phyloP scores from a whole-genome alignment of 495 filamentous ascomycete species.

The Pyrenopolyporus hunteri region DNA sequence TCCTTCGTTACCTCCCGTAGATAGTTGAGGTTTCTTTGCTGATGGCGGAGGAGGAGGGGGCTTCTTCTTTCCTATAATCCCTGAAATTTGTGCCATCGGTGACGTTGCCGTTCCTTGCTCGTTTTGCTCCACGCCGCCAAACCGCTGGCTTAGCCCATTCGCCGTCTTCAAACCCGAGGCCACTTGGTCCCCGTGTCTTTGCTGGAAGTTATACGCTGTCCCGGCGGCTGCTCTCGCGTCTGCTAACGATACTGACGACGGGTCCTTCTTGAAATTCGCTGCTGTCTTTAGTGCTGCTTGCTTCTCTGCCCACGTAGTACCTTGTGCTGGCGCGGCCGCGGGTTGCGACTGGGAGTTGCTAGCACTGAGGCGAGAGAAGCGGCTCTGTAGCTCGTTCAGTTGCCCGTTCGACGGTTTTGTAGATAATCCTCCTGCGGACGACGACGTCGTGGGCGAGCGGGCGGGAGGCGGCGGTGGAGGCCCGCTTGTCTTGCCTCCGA shows the following conservation, averaged over 20 bases:
- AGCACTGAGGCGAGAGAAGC: slow-evolving; percentile 64
- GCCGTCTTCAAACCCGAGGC: slow-evolving; percentile 67
- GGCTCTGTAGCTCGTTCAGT: slow-evolving; percentile 70
- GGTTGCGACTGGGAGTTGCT: slow-evolving; percentile 39
- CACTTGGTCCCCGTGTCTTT: slow-evolving; percentile 74
- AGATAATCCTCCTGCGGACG: slow-evolving; percentile 9
- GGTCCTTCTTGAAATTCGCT: slow-evolving; percentile 59
- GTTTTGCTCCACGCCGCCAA: slow-evolving; percentile 34
- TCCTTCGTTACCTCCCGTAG: slow-evolving; percentile 4
- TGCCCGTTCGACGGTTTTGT: slow-evolving; percentile 40
- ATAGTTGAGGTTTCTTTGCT: slow-evolving; percentile 60
- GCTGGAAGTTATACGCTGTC: slow-evolving; percentile 75
- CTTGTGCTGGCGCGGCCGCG: slow-evolving; percentile 44
- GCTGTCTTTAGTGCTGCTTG: slow-evolving; percentile 65
- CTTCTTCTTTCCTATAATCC: slow-evolving; percentile 59
- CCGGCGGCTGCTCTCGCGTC: slow-evolving; percentile 61
- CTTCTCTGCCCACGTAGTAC: slow-evolving; percentile 68
- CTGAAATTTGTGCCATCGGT: slow-evolving; percentile 40
- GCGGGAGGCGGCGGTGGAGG: slow-evolving; percentile 19
- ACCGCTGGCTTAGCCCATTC: slow-evolving; percentile 61
- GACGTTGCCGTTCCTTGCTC: slow-evolving; percentile 13
- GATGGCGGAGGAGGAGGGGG: slow-evolving; percentile 75
- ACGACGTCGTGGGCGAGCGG: slow-evolving; percentile 27
- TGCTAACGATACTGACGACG: slow-evolving; percentile 61
- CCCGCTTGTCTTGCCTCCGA: slow-evolving; percentile 51